These are phyloP conservation scores for Aspergillus aculeatinus DNA, from an alignment of 2,329 filamentous ascomycete species.

Conservation along the genomic window DNA sequence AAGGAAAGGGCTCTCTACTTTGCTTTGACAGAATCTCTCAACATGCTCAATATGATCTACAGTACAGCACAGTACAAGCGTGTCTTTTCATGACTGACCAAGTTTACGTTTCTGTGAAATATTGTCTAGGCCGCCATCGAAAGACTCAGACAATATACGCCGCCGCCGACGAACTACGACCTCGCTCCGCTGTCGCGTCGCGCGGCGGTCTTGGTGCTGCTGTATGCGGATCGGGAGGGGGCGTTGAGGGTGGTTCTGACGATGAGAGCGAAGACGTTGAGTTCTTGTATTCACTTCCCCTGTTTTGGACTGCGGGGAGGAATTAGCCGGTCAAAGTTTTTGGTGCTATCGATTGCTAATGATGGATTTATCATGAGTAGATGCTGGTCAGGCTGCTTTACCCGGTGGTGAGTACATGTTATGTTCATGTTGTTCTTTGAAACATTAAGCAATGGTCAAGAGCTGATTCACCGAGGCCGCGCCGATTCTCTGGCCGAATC, in stretches of 20 bases:
- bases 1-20: no score
- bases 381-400: constrained; percentile 82
- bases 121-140: constrained; percentile 50
- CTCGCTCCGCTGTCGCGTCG: constrained; percentile 62
- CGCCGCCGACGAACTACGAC: constrained; percentile 59
- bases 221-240: constrained; percentile 80
- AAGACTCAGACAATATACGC: constrained; percentile 55
- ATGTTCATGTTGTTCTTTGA: not conserved
- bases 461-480: constrained; percentile 36
- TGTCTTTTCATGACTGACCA: no score
- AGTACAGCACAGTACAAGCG: not conserved
- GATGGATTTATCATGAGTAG: constrained; percentile 23
- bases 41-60: no score
- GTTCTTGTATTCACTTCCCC: constrained; percentile 51
- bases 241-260: constrained; percentile 69
- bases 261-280: constrained; percentile 59
- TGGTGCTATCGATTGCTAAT: not conserved
- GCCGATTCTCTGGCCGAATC: constrained; percentile 56
- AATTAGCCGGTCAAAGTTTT: no score
- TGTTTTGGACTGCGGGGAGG: not conserved
- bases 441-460: not conserved
- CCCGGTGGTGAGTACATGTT: constrained; percentile 68
- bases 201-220: constrained; percentile 81
- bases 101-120: no score
- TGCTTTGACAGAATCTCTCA: no score